Conservation (phyloP, 2,329 filamentous ascomycete species). For the Fusarium aywerte region DNA sequence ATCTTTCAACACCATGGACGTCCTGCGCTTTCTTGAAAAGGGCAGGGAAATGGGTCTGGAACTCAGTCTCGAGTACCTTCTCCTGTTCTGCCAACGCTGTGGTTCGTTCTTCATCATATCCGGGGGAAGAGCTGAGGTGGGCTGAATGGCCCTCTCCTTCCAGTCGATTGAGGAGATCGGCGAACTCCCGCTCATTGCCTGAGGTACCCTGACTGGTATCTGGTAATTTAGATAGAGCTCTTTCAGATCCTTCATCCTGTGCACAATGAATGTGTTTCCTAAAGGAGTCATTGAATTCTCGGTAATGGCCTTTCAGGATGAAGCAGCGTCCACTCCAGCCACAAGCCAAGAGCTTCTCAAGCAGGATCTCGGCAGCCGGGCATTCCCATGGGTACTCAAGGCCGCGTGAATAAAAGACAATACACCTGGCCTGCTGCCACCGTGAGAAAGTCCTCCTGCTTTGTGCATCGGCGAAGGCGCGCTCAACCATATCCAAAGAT, state of each 20-base stretch:
- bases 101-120: constrained; percentile 54
- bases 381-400: constrained; percentile 63
- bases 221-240: constrained; percentile 38
- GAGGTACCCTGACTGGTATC: constrained; percentile 33
- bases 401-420: constrained; percentile 65
- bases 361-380: constrained; percentile 58
- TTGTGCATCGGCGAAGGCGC: constrained; percentile 60
- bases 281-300: constrained; percentile 65
- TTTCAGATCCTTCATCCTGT: constrained; percentile 56
- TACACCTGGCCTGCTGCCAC: constrained; percentile 59
- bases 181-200: constrained; percentile 55
- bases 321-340: constrained; percentile 65
- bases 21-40: constrained; percentile 59
- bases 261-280: constrained; percentile 60
- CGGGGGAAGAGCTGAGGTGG: constrained; percentile 52
- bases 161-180: constrained; percentile 57
- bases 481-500: constrained; percentile 62
- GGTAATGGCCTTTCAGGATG: constrained; percentile 66
- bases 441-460: constrained; percentile 59
- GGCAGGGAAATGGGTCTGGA: constrained; percentile 57
- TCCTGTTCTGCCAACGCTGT: constrained; percentile 59
- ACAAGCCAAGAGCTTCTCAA: constrained; percentile 57
- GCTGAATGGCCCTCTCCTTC: constrained; percentile 56
- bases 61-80: constrained; percentile 61
- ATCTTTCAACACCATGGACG: constrained; percentile 48